Evolutionary conservation across 225 moss, liverwort and hornwort genomes (phyloP).

Genomic region (Thuidium tamariscinum): DNA sequence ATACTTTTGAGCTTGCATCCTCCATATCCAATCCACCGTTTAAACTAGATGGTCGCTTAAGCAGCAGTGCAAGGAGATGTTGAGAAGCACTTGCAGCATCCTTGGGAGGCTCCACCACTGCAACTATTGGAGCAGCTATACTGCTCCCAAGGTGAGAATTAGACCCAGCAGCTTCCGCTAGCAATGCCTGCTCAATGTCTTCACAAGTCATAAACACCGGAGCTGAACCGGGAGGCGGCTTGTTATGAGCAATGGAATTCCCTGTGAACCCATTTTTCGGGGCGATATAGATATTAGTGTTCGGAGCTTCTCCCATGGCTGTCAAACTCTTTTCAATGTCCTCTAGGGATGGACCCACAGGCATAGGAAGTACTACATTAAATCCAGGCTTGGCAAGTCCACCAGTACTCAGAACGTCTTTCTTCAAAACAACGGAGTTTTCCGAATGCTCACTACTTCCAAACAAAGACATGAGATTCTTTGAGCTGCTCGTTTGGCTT

Average conservation of each 20-base stretch:
- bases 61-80: slow-evolving; percentile 81
- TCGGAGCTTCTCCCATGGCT: slow-evolving; percentile 19
- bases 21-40: slow-evolving; percentile 23
- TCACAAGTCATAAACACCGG: slow-evolving; percentile 93
- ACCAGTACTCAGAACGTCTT: slow-evolving; percentile 15
- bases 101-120: slow-evolving; percentile 12
- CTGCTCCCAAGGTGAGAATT: slow-evolving; percentile 1
- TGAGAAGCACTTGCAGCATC: slow-evolving; percentile 65
- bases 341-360: slow-evolving; percentile 78
- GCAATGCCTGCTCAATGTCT: slow-evolving; percentile 85
- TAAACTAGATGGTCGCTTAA: slow-evolving; percentile 34
- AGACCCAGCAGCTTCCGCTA: slow-evolving; percentile 65
- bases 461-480: slow-evolving; percentile 60
- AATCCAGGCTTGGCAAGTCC: slow-evolving; percentile 43
- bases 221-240: slow-evolving; percentile 15
- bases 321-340: slow-evolving; percentile 85
- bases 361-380: slow-evolving; percentile 67
- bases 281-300: slow-evolving; percentile 6
- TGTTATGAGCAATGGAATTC: slow-evolving; percentile 18
- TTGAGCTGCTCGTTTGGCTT: slow-evolving; percentile 19
- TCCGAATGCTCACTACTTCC: slow-evolving; percentile 28
- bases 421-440: slow-evolving; percentile 7
- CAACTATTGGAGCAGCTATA: slow-evolving; percentile 6
- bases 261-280: slow-evolving; percentile 18
- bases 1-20: slow-evolving; percentile 2